Evolutionary conservation across 2,329 filamentous ascomycete species (phyloP).

Genomic region (Alternaria panax): DNA sequence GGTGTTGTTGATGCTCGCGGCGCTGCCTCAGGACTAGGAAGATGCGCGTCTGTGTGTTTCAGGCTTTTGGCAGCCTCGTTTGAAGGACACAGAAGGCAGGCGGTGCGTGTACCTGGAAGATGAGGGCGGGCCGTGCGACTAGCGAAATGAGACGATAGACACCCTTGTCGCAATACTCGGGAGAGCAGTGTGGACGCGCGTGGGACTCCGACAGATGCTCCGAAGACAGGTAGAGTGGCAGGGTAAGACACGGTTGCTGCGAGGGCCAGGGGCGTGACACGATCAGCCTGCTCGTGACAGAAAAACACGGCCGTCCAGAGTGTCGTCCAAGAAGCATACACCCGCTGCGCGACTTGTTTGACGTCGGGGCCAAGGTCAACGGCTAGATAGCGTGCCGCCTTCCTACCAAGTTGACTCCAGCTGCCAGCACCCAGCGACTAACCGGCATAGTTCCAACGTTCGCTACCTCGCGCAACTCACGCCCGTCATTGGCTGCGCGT

Average conservation of each 20-base stretch:
- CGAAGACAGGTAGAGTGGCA: slow-evolving; percentile 1
- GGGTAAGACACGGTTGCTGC: slow-evolving; percentile 1
- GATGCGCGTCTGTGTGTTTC: slow-evolving; percentile 15
- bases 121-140: slow-evolving; percentile 6
- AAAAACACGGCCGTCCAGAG: background rate
- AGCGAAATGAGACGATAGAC: slow-evolving; percentile 17
- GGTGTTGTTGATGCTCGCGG: background rate
- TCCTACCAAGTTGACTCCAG: slow-evolving; percentile 19
- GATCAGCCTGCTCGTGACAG: background rate
- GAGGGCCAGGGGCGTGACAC: slow-evolving; percentile 4
- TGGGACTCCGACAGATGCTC: background rate
- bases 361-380: slow-evolving; percentile 3
- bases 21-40: slow-evolving; percentile 11
- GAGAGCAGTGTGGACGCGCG: background rate
- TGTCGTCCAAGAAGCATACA: slow-evolving; percentile 1
- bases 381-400: slow-evolving; percentile 11
- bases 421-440: too few relatives aligned
- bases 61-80: slow-evolving; percentile 1
- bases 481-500: slow-evolving; percentile 23
- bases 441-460: slow-evolving; percentile 19
- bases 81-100: background rate
- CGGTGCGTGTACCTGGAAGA: slow-evolving; percentile 2
- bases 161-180: slow-evolving; percentile 7
- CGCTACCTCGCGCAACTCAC: slow-evolving; percentile 13
- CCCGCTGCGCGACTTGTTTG: background rate